Base-by-base conservation (phyloP, 352 stramenopile species). In the Globisporangium barbulae region DNA sequence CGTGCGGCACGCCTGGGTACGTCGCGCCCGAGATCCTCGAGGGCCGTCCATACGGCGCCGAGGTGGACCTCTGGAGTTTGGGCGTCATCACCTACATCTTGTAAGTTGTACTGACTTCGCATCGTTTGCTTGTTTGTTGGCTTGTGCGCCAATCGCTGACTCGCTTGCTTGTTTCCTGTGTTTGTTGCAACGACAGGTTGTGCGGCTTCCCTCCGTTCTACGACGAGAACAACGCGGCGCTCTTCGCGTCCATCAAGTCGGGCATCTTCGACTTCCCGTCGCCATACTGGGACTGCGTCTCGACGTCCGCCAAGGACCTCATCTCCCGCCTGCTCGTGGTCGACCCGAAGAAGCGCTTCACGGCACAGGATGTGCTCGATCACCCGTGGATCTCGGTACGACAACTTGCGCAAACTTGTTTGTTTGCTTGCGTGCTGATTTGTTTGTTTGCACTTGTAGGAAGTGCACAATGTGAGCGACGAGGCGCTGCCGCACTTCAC, bases 201-300 rank as follows among this genome's bases (percentile, higher is more conserved):
- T 98, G 90, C 58, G 97, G 97, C 5, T 97, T 97, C 53, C 97
- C 97, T 33, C 97, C 97, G 2, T 99, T 99, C 74, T 98, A 98
- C 75, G 88, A 97, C 66, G 91, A 97, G 53, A 90, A 97, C 78
- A 97, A 95, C 59, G 81, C 83, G 12, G 85, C 81, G 12, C 67
- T 96, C n/a, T 97, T 97, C 66, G 84, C 88, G 59, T 88, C 77
- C 25, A 97, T 97, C 76, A 91, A 94, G 62, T 85, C 76, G 41
- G 94, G 90, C 21, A 79, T 90, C 56, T 98, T 96, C 73, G 89
- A 97, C 65, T 98, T 96, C 68, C 85, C 87, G 35, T 95, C 81
- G 55, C 92, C 96, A 15, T 98, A 98, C 75, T 99, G 94, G 94
- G 85, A 96, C 70, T 83, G 90, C 59, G 85, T 99, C 42, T 97